Evolutionary conservation across 169 alveolate species (phyloP), one percentile per base, ranked within the genome.

Genomic region (Plasmodium vinckei): DNA sequence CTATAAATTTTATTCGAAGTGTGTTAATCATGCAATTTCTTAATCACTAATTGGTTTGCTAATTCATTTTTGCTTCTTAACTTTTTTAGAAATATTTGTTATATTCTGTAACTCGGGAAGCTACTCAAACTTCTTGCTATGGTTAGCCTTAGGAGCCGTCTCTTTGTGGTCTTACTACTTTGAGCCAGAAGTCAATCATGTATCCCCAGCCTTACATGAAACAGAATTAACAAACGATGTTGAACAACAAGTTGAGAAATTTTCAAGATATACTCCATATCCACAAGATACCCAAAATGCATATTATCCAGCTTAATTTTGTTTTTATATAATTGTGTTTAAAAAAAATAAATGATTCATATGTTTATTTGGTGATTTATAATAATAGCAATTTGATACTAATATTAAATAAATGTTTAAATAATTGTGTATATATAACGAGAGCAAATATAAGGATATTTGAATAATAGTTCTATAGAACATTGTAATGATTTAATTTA

Each of bases 221-320:
- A 96, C 98, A 17, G 98, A 96, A 68, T 89, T 96, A 70, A 96
- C 98, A 47, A 96, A 96, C 88, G 98, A 96, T 69, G 98, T 96
- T 17, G 98, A 96, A 73, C 97, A 95, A 73, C 98, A 96, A 84
- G 98, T 96, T 15, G 98, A 96, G 84, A 96, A 96, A 70, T 96
- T 96, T 87, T 96, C 98, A 13, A 89, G 95, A 46, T 91, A 92
- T 49, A 94, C 96, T 12, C 96, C 96, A 27, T 86, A 86, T 49
- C 87, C 91, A 7, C 91, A 86, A 72, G 91, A 86, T 5, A 59
- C 27, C 17, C 87, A 71, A 69, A 71, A 86, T 70, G 91, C 87
- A 12, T 86, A 86, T 21, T 86, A 86, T 56, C 91, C 91, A n/a
- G 91, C 91, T 10, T 86, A 67, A 67, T 82, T 82, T 82, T 82